These are phyloP conservation scores for Oehlia diaphana DNA, from an alignment of 192 early-diverging fungal genomes.

Conservation along the genomic window DNA sequence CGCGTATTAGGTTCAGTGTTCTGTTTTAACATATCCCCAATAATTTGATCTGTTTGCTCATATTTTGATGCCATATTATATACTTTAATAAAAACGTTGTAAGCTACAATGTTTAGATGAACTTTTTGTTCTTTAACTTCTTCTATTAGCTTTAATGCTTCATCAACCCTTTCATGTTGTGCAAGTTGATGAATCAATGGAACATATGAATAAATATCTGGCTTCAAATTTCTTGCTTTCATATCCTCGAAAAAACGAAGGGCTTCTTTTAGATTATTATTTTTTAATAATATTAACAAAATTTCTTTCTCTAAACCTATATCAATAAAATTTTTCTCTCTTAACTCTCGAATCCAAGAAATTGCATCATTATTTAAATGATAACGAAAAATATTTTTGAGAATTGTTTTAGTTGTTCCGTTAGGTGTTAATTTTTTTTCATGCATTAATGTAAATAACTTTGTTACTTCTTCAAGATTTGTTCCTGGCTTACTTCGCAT, in stretches of 20 bases:
- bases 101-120: background rate
- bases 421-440: slow-evolving; percentile 60
- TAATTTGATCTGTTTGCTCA: slow-evolving; percentile 5
- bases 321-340: slow-evolving; percentile 33
- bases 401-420: slow-evolving; percentile 32
- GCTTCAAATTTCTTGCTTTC: slow-evolving; percentile 26
- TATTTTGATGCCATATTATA: background rate
- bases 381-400: slow-evolving; percentile 31
- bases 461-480: slow-evolving; percentile 57
- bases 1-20: background rate
- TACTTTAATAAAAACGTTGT: background rate
- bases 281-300: slow-evolving; percentile 34
- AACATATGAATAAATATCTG: slow-evolving; percentile 31
- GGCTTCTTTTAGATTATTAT: slow-evolving; percentile 34
- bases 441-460: slow-evolving; percentile 62
- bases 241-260: slow-evolving; percentile 40
- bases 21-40: slow-evolving; percentile 22
- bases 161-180: slow-evolving; percentile 31
- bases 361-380: slow-evolving; percentile 19
- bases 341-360: slow-evolving; percentile 36
- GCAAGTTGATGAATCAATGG: slow-evolving; percentile 39
- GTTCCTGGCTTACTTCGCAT: background rate
- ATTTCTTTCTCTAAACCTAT: slow-evolving; percentile 32
- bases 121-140: slow-evolving; percentile 25
- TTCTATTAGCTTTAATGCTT: slow-evolving; percentile 36